These are phyloP conservation scores for Sporothrix luriei DNA, from an alignment of 2,329 filamentous ascomycete genomes.

Conservation along the genomic window DNA sequence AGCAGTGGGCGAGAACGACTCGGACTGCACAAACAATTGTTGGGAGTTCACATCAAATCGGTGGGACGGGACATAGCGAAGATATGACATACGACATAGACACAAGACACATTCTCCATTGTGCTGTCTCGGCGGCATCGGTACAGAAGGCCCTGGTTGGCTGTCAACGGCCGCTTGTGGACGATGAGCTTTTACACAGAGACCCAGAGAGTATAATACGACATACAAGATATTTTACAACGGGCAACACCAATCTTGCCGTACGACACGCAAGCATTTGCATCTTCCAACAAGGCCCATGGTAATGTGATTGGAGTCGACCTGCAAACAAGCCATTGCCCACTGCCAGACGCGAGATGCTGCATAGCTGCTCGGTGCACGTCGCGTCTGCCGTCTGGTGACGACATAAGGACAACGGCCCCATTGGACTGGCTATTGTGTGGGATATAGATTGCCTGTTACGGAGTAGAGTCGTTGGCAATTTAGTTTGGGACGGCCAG, in stretches of 20 bases:
- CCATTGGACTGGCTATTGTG: not conserved
- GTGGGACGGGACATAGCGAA: not conserved
- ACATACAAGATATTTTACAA: not conserved
- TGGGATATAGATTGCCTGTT: constrained; percentile 20
- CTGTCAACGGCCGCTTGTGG: constrained; percentile 11
- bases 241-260: not conserved
- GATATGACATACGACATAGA: not conserved
- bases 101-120: constrained; percentile 18
- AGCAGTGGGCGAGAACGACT: not conserved
- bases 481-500: not conserved
- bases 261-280: not conserved
- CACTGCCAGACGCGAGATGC: not conserved
- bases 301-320: not conserved
- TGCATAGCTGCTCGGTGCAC: constrained; percentile 5
- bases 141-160: constrained; percentile 5
- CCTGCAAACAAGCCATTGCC: not conserved
- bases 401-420: not conserved
- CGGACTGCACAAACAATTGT: not conserved
- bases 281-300: constrained; percentile 7
- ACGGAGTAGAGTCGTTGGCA: no score
- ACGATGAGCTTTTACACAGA: not conserved
- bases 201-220: no score
- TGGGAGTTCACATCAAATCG: not conserved
- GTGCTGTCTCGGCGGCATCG: not conserved
- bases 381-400: not conserved